Conservation (phyloP, 2,329 filamentous ascomycete species). For the Neurospora crassa region DNA sequence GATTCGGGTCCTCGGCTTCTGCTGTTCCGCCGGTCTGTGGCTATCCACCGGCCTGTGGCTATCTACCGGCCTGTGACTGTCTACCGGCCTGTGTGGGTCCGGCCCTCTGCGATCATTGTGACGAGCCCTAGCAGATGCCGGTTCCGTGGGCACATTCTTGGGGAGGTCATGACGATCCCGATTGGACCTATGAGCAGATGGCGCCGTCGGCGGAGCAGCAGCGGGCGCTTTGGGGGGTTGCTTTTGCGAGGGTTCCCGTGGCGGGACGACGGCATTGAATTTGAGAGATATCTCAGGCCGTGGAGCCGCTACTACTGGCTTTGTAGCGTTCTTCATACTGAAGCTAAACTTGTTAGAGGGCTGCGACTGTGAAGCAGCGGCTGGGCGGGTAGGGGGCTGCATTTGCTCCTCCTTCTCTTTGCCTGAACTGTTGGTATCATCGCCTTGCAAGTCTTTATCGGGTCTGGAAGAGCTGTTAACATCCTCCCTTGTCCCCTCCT, state of each 20-base stretch:
- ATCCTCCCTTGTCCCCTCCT: conserved; percentile 33
- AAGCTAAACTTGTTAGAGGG: conserved; percentile 73
- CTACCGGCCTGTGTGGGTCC: conserved; percentile 17
- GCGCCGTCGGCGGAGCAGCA: conserved; percentile 9
- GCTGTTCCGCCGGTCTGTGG: conserved; percentile 19
- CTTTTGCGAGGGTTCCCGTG: conserved; percentile 26
- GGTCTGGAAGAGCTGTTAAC: conserved; percentile 53
- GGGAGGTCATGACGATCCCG: conserved; percentile 10
- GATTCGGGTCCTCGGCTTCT: conserved; percentile 44
- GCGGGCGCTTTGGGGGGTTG: not conserved
- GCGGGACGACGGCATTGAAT: conserved; percentile 52
- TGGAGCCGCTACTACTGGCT: conserved; percentile 44
- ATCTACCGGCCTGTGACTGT: conserved; percentile 20
- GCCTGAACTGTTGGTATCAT: conserved; percentile 44
- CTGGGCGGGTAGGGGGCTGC: conserved; percentile 44
- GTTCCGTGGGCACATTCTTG: conserved; percentile 29
- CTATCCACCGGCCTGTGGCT: conserved; percentile 19
- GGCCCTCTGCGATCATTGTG: conserved; percentile 13
- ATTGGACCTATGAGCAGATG: not conserved
- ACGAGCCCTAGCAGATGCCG: conserved; percentile 37
- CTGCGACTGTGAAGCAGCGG: conserved; percentile 43
- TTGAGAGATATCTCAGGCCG: conserved; percentile 60
- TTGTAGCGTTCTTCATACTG: conserved; percentile 68
- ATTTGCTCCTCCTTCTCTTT: conserved; percentile 40
- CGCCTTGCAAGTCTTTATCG: conserved; percentile 54